These are phyloP conservation scores for Lipomyces lipofer DNA, from an alignment of 805 yeast species.

Conservation along the genomic window DNA sequence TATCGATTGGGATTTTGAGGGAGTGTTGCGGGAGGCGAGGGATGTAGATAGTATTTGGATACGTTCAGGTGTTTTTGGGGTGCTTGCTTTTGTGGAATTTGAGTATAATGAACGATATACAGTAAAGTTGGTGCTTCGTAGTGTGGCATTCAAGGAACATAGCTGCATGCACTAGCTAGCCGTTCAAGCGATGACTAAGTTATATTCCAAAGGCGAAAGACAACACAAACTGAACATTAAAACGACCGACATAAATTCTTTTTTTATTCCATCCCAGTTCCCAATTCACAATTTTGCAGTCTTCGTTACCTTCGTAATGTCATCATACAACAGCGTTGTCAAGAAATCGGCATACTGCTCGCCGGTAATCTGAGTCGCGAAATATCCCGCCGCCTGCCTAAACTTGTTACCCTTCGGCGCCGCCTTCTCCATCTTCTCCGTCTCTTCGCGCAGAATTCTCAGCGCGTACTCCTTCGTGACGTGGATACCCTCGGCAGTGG, in stretches of 20 bases:
- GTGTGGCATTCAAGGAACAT: no score
- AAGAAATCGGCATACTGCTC: constrained; percentile 65
- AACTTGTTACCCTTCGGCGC: constrained; percentile 50
- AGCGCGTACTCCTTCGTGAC: constrained; percentile 55
- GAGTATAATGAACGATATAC: no score
- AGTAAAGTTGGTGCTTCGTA: no score
- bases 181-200: no score
- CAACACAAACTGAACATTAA: no score
- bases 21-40: no score
- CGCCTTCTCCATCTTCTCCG: constrained; percentile 51
- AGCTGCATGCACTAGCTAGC: no score
- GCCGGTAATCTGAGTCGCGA: constrained; percentile 64
- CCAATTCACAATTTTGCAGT: constrained; percentile 22
- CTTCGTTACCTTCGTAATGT: constrained; percentile 16
- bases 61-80: background rate
- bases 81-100: no score
- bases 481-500: constrained; percentile 55
- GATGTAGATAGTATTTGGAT: background rate
- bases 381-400: constrained; percentile 57
- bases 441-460: constrained; percentile 57
- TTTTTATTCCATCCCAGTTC: no score
- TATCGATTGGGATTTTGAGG: no score
- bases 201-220: no score
- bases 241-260: background rate
- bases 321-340: constrained; percentile 46